Base-by-base conservation (phyloP, 768 basidiomycete genomes). In the Lyophyllum semitale region DNA sequence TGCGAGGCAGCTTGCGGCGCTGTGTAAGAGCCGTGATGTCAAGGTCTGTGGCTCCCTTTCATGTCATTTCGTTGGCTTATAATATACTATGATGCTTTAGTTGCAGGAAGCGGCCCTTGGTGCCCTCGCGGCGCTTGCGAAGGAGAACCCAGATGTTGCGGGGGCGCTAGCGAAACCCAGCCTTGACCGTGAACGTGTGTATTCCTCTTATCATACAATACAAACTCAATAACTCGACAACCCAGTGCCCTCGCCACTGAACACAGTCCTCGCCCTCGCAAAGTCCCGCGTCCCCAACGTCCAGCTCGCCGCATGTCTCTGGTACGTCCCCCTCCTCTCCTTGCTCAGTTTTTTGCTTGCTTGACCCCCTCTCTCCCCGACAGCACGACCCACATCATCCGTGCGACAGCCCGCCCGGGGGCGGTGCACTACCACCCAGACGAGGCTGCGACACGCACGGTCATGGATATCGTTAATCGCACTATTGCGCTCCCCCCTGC, bases 381-480 rank as follows among this genome's bases (percentile, higher is more conserved):
- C 57, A 89, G 88, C 44, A 81, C 83, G 7, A 84, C 87, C 0
- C 78, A 82, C 59, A 79, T 87, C 51, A 71, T 88, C 23, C 84
- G 89, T 20, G 81, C 85, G 7, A 20, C 53, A n/a, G 26, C 56
- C 18, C 48, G 15, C 23, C 26, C 37, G 1, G 33, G 27, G 18
- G n/a, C 38, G 22, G 9, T 26, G 8, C 42, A 51, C 2, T 22
- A 47, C 20, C 48, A 38, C 32, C 57, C 73, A 32, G 83, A 86
- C 45, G 75, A 81, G 18, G 62, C 72, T 1, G 73, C 81, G 9
- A 74, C 81, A 0, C 74, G 84, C 46, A 81, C 84, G 1, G 77
- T 93, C n/a, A 80, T 91, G 52, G 85, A 88, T 59, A 81, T 90
- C 41, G 71, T 91, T 29, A 88, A 85, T 58, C 78, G 84, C 4